These are phyloP conservation scores for Lobulomyces angularis DNA, from an alignment of 192 early-diverging fungal species.

Conservation along the genomic window DNA sequence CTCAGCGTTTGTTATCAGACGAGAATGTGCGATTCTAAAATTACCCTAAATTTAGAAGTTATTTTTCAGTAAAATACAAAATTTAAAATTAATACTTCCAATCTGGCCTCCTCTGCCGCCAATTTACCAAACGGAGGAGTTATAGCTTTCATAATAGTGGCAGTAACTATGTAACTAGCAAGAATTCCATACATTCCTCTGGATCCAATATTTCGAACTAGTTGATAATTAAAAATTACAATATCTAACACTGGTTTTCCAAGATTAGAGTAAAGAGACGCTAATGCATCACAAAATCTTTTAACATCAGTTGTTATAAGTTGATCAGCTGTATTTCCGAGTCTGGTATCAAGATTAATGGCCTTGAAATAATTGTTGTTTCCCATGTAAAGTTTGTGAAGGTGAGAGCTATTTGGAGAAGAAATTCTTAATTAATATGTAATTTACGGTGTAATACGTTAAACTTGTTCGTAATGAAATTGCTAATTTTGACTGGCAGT, in stretches of 20 bases:
- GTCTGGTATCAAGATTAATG: constrained; percentile 29
- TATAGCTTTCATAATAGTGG: constrained; percentile 17
- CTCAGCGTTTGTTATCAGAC: constrained; percentile 34
- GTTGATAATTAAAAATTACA: constrained; percentile 60
- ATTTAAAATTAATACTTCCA: too few relatives aligned
- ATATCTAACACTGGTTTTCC: constrained; percentile 65
- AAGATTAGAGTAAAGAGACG: constrained; percentile 62
- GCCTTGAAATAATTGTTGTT: constrained; percentile 30
- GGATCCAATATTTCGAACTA: constrained; percentile 36
- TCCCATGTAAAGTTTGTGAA: constrained; percentile 25
- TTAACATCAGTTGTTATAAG: constrained; percentile 51
- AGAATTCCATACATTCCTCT: constrained; percentile 33
- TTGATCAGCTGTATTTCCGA: constrained; percentile 42
- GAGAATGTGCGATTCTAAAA: constrained; percentile 25
- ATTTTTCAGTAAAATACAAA: too few relatives aligned
- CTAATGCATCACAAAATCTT: constrained; percentile 54
- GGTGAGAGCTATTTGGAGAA: too few relatives aligned
- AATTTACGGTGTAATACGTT: too few relatives aligned
- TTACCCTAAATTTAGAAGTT: too few relatives aligned
- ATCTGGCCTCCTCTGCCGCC: constrained; percentile 30
- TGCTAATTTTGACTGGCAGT: constrained; percentile 37
- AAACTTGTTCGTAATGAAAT: constrained; percentile 25
- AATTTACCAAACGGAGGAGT: constrained; percentile 33
- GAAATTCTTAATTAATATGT: too few relatives aligned
- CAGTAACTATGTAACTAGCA: constrained; percentile 44